phyloP scores from a whole-genome alignment of 1,284 basidiomycete genomes.

The Coniferiporia sulphurascens region DNA sequence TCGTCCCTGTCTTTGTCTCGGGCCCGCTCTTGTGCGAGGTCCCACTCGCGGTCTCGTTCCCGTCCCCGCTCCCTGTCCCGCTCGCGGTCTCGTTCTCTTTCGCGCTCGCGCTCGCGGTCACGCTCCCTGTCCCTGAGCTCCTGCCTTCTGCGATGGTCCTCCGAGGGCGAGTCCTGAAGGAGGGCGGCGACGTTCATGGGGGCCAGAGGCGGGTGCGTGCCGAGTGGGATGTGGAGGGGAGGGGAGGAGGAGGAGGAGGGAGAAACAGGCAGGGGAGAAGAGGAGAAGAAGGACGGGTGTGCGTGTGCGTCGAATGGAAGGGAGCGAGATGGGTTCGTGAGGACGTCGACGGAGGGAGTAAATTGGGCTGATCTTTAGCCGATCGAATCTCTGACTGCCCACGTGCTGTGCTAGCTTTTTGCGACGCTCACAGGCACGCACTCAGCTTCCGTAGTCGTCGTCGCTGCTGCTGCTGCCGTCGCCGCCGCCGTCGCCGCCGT shows the following conservation, averaged over 20 bases:
- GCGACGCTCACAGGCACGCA: neutral
- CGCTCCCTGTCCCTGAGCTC: slow-evolving; percentile 27
- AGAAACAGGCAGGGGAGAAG: neutral
- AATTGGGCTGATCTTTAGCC: neutral
- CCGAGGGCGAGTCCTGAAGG: slow-evolving; percentile 66
- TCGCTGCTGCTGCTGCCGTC: too few species aligned
- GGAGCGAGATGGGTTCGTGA: neutral
- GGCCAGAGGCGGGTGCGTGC: neutral
- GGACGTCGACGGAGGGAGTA: neutral
- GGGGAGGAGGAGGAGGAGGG: neutral
- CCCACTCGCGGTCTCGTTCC: slow-evolving; percentile 6
- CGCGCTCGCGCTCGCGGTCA: slow-evolving; percentile 22
- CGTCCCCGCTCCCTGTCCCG: slow-evolving; percentile 18
- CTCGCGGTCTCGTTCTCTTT: slow-evolving; percentile 22
- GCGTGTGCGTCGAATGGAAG: neutral
- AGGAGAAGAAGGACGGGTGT: neutral
- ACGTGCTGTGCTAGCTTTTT: neutral
- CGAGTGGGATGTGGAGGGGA: neutral
- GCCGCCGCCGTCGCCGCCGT: neutral
- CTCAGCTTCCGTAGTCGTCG: neutral
- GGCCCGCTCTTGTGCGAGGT: slow-evolving; percentile 12
- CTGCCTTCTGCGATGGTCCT: slow-evolving; percentile 29
- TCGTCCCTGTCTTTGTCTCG: slow-evolving; percentile 1
- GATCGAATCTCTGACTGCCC: neutral
- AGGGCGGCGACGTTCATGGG: slow-evolving; percentile 68